phyloP scores from a whole-genome alignment of 176 grass and related monocot genomes.

The Secale cereale region DNA sequence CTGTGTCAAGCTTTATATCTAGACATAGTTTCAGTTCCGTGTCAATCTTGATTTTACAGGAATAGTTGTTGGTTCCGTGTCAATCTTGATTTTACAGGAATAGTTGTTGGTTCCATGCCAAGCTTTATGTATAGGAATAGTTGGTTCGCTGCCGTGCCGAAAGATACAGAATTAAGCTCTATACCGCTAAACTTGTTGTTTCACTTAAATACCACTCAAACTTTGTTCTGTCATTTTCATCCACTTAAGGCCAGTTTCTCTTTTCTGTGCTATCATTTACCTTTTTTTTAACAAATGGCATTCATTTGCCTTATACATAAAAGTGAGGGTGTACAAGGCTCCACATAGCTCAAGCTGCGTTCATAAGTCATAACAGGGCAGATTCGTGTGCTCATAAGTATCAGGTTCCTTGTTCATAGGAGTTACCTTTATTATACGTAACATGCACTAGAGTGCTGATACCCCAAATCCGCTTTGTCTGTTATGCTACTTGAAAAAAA shows the following conservation, averaged over 20 bases:
- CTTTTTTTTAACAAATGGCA: too few relatives aligned
- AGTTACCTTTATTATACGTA: not conserved
- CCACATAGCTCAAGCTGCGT: not conserved
- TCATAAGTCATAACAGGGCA: not conserved
- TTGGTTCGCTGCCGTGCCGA: fast-evolving
- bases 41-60: too few relatives aligned
- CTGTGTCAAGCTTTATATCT: not conserved
- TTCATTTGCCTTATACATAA: not conserved
- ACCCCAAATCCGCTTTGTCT: not conserved
- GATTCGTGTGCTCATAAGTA: not conserved
- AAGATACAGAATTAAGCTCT: not conserved
- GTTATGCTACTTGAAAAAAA: not conserved
- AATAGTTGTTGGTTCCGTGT: not conserved
- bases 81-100: too few relatives aligned
- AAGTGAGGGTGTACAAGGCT: too few relatives aligned
- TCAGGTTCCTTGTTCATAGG: not conserved
- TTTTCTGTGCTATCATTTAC: not conserved
- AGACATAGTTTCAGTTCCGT: too few relatives aligned
- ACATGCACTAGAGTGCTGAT: not conserved
- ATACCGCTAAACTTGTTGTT: not conserved
- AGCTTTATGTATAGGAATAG: not conserved
- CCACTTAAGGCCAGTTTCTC: not conserved
- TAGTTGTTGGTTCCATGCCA: too few relatives aligned
- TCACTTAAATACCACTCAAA: not conserved
- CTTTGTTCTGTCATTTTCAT: not conserved